These are phyloP conservation scores for Arthrobotrys sphaeroides DNA, from an alignment of 2,329 filamentous ascomycete genomes.

Conservation along the genomic window DNA sequence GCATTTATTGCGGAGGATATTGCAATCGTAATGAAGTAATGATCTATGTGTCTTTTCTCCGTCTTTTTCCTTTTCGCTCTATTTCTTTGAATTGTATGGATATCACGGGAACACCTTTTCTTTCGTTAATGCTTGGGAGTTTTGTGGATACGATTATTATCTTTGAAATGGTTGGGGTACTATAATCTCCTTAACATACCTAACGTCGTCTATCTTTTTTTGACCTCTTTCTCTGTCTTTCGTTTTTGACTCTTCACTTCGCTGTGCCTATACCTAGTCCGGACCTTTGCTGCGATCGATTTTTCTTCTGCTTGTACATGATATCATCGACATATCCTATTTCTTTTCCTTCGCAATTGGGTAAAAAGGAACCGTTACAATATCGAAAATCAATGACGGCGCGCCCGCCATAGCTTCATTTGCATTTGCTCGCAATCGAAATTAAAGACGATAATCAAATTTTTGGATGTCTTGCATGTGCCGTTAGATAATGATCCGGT, in stretches of 20 bases:
- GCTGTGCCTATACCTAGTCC: not conserved
- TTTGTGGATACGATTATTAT: not conserved
- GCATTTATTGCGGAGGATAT: not conserved
- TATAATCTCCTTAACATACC: not conserved
- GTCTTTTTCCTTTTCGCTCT: not conserved
- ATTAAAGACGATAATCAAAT: too few species aligned
- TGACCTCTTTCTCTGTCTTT: not conserved
- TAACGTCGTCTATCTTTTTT: not conserved
- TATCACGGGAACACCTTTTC: conserved; percentile 6
- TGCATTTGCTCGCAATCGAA: too few species aligned
- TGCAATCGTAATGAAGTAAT: conserved; percentile 35
- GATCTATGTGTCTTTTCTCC: conserved; percentile 1
- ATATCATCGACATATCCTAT: not conserved
- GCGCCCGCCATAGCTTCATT: too few species aligned
- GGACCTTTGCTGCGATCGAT: not conserved
- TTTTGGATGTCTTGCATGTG: conserved; percentile 1
- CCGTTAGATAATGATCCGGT: not conserved
- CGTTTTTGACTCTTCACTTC: not conserved
- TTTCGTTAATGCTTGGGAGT: conserved; percentile 2
- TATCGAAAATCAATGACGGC: too few species aligned
- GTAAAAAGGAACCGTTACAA: not conserved
- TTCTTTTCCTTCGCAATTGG: too few species aligned
- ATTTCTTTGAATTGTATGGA: not conserved
- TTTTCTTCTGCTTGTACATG: conserved; percentile 6
- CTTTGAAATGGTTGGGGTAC: not conserved